These are phyloP conservation scores for Ustilago shanxiensis DNA, from an alignment of 1,284 basidiomycete genomes.

Conservation along the genomic window DNA sequence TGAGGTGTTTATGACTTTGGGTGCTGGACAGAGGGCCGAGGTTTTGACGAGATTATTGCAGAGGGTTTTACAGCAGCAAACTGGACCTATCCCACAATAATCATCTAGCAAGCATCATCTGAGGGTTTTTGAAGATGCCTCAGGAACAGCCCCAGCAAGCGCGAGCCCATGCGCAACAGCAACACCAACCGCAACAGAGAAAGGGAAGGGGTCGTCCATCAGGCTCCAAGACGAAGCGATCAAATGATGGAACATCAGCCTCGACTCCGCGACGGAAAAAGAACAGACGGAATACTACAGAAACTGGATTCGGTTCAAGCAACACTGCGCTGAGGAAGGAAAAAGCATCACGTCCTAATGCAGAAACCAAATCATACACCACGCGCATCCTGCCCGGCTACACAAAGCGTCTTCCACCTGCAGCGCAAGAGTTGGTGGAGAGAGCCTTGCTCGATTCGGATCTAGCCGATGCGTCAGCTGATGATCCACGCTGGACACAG, in stretches of 20 bases:
- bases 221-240: constrained; percentile 2
- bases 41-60: constrained; percentile 85
- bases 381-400: constrained; percentile 19
- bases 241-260: neutral
- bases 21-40: constrained; percentile 83
- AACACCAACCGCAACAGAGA: neutral
- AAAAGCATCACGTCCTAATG: constrained; percentile 7
- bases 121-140: too few species aligned
- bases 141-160: too few species aligned
- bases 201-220: constrained; percentile 2
- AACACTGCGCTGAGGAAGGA: neutral
- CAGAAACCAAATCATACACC: constrained; percentile 8
- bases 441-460: constrained; percentile 21
- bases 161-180: too few species aligned
- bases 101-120: too few species aligned
- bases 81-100: constrained; percentile 36
- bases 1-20: constrained; percentile 85
- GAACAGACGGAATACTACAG: neutral
- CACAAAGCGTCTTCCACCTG: constrained; percentile 8
- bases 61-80: constrained; percentile 78
- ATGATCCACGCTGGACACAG: constrained; percentile 29
- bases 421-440: constrained; percentile 34
- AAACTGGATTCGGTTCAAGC: neutral
- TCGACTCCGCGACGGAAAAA: neutral
- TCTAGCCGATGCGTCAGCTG: constrained; percentile 16